Evolutionary conservation across 1,139 yeast species (phyloP), one percentile per base, ranked within the genome.

Genomic region (Protomyces pachydermus): DNA sequence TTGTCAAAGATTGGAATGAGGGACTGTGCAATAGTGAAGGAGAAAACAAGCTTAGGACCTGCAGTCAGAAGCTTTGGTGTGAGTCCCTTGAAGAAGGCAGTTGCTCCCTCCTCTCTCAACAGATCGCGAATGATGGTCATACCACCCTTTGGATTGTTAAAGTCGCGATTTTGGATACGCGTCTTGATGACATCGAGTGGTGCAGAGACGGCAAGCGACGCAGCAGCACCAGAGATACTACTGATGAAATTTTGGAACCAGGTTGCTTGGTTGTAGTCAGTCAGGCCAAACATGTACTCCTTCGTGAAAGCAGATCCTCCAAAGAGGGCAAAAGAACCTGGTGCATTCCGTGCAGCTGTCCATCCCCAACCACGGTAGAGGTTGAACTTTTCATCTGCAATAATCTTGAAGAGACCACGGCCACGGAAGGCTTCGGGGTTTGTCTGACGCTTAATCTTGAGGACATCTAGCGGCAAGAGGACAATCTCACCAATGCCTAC

Each of bases 311-410:
- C 97, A 74, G 93, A 91, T 79, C 98, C 99, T 71, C 99, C 99
- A 71, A 93, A 93, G 69, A 93, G 81, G 14, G 98, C 97, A 74
- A 93, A 93, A 2, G 97, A 90, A 66, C 99, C 99, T 48, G 99
- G 99, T 2, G 98, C 98, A 75, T 93, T 93, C 83, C 99, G 86
- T 60, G 99, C 99, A 71, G 96, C 96, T 68, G 99, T 93, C 99
- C 99, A 93, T 66, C 98, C 98, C 96, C 98, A 91, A 70, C 99
- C 99, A 76, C 97, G 84, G 80, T 93, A 93, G 72, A 93, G 81
- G 46, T 93, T 91, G 68, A 90, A 82, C 25, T 98, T 98, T 79
- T 95, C 98, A 74, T 93, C 98, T 64, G 81, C 75, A 69, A 93
- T 75, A 72, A 93, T 90, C 77, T 84, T 87, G 69, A 91, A 68